A percentile compares a stretch with the other conserved stretches of the same genome.
phyloP scores from a whole-genome alignment of 2,329 filamentous ascomycete species.

The Pseudonectria foliicola region DNA sequence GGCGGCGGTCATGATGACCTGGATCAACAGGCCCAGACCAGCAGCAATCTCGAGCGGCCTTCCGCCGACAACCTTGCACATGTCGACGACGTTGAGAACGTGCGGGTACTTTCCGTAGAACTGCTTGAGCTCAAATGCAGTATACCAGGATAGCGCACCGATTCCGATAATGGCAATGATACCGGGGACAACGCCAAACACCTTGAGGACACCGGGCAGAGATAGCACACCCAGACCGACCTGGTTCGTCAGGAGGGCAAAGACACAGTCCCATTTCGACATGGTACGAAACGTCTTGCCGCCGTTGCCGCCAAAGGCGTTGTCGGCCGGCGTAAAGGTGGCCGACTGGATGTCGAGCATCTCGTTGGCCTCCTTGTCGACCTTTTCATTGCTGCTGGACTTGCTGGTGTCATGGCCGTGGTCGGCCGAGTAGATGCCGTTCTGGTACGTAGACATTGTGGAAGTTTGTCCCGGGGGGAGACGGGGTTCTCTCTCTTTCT shows the following conservation, averaged over 20 bases:
- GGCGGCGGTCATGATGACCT: conserved; percentile 65
- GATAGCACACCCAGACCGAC: conserved; percentile 48
- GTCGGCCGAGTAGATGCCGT: conserved; percentile 19
- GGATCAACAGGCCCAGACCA: conserved; percentile 59
- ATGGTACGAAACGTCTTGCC: conserved; percentile 28
- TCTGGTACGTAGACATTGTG: conserved; percentile 15
- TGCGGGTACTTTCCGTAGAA: conserved; percentile 63
- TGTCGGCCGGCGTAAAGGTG: conserved; percentile 11
- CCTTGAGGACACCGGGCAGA: conserved; percentile 63
- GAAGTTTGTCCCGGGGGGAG: no score
- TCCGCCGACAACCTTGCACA: conserved; percentile 48
- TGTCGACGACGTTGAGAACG: conserved; percentile 63
- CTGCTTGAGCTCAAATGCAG: conserved; percentile 46
- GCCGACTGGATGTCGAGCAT: conserved; percentile 13
- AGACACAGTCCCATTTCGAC: conserved; percentile 26
- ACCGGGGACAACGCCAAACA: conserved; percentile 60
- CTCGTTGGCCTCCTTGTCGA: conserved; percentile 5
- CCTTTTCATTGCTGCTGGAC: conserved; percentile 20
- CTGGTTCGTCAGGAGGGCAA: conserved; percentile 28
- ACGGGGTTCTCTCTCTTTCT: no score
- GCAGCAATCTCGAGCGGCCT: conserved; percentile 18
- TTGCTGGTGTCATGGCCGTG: conserved; percentile 20
- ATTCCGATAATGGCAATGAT: conserved; percentile 60
- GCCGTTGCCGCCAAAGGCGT: conserved; percentile 23
- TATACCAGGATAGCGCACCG: conserved; percentile 58